Percentiles rank a stretch among this genome's conserved stretches.
Conservation (phyloP, 495 filamentous ascomycete species). For the Xylaria intraflava region DNA sequence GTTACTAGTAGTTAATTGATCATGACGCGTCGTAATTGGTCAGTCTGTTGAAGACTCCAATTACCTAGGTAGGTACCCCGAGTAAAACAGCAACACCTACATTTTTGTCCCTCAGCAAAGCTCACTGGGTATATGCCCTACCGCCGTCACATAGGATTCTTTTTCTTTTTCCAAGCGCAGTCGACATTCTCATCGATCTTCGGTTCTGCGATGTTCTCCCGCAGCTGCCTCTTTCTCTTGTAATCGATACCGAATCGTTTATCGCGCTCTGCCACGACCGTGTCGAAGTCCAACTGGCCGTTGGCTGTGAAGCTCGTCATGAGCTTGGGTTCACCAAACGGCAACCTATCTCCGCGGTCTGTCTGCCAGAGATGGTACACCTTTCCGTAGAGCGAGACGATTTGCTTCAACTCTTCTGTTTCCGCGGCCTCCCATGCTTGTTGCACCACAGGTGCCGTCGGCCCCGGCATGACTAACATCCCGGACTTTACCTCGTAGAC, state of each 20-base stretch:
- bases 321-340: constrained; percentile 65
- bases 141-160: constrained; percentile 16
- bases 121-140: neutral
- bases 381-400: constrained; percentile 73
- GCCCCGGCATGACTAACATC: constrained; percentile 77
- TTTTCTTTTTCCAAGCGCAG: constrained; percentile 20
- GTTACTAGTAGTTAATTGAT: too few species aligned
- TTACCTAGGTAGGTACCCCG: too few species aligned
- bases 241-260: constrained; percentile 55
- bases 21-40: too few species aligned
- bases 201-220: constrained; percentile 54
- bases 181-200: constrained; percentile 51
- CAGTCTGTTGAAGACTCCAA: too few species aligned
- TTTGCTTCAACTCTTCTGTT: constrained; percentile 69
- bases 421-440: constrained; percentile 68
- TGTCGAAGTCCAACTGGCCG: constrained; percentile 54
- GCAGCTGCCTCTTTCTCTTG: constrained; percentile 54
- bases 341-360: constrained; percentile 69
- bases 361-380: constrained; percentile 88
- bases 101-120: neutral
- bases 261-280: constrained; percentile 58
- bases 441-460: constrained; percentile 44
- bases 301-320: constrained; percentile 67
- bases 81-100: too few species aligned
- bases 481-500: constrained; percentile 85